Conservation (phyloP, 1,284 basidiomycete genomes). For the Ceratobasidium sp. region DNA sequence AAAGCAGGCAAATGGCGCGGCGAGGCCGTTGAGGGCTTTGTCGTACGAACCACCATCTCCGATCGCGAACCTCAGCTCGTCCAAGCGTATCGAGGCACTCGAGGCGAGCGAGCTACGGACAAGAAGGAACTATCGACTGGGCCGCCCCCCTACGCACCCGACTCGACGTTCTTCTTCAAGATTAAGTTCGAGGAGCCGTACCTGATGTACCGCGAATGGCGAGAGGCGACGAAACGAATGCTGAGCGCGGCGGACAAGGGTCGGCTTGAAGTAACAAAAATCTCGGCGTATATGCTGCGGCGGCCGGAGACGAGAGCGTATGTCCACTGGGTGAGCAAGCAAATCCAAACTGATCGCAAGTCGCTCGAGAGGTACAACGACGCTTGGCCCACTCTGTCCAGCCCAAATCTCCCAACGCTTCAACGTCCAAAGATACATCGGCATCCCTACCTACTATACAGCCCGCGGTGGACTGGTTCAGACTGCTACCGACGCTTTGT, state of each 20-base stretch:
- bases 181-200: constrained; percentile 99
- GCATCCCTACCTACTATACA: neutral
- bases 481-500: constrained; percentile 11
- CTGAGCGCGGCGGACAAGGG: constrained; percentile 62
- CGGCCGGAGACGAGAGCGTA: constrained; percentile 76
- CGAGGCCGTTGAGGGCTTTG: constrained; percentile 94
- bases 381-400: constrained; percentile 20
- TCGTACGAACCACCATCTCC: constrained; percentile 83
- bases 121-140: constrained; percentile 41
- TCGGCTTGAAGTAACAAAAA: constrained; percentile 55
- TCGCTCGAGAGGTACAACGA: constrained; percentile 34
- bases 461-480: constrained; percentile 32
- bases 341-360: constrained; percentile 44
- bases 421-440: too few relatives aligned
- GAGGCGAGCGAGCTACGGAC: constrained; percentile 52
- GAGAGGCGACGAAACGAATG: constrained; percentile 89
- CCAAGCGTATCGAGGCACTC: constrained; percentile 57
- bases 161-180: constrained; percentile 97
- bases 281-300: constrained; percentile 73
- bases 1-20: constrained; percentile 84
- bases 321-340: constrained; percentile 72
- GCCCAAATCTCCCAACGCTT: constrained; percentile 27
- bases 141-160: constrained; percentile 75
- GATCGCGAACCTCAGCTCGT: constrained; percentile 50
- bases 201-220: constrained; percentile 98